Base-by-base conservation (phyloP, 2,329 filamentous ascomycete species). In the Ophiostoma australiae region DNA sequence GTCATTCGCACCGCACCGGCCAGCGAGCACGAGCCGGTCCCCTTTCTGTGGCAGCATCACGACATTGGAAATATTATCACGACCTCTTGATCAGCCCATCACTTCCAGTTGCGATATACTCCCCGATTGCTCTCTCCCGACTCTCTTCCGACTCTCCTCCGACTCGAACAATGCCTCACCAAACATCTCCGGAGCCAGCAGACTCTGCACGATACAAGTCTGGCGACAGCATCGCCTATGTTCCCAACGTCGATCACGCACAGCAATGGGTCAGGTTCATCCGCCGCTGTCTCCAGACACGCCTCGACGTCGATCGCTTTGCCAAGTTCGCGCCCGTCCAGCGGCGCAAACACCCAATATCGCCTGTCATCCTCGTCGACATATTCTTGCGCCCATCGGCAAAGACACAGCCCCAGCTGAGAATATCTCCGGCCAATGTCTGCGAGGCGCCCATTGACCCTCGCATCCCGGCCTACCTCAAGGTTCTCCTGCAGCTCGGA, bases 401-500 rank as follows among this genome's bases (percentile, higher is more conserved):
- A 27, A 31, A 31, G 20, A 37, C 27, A 48, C 63, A 63, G 44
- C 58, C 48, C 5, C 67, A 15, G 4, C 1, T 33, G 17, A 8
- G n/a, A 23, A 20, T 35, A 20, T 23, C 44, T 2, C 33, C 67
- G 11, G 35, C 48, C 15, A 52, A 48, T 33, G 77, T 78, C 68
- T 84, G 84, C 75, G 76, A 78, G 74, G 80, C 85, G 76, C 83
- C 80, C 71, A 83, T 88, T 75, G 87, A 90, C 74, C 85, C 86
- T 10, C 84, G 87, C 73, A 81, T 89, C 10, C 83, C 84, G 0
- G 82, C 81, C n/a, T 91, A 89, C 76, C 77, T 90, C 11, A 82
- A 89, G 74, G 80, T 83, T 23, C 82, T 90, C 67, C 81, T 85
- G 63, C 79, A 82, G 41, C 82, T 83, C 67, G 80, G 82, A 41